These are phyloP conservation scores for Verticillium dahliae DNA, from an alignment of 2,329 filamentous ascomycete genomes.

Conservation along the genomic window DNA sequence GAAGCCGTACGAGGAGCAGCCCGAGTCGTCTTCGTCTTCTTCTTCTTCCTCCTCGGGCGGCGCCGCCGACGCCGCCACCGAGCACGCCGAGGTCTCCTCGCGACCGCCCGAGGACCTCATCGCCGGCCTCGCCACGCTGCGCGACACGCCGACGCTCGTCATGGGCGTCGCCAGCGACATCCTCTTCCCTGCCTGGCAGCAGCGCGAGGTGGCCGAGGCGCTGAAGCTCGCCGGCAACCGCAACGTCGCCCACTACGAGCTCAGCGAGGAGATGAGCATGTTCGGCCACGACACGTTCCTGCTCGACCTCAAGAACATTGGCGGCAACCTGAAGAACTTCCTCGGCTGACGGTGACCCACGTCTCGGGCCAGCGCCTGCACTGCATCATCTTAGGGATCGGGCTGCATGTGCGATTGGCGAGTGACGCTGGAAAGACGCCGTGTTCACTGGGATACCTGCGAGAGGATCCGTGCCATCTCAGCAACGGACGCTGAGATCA, in stretches of 20 bases:
- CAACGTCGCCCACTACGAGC: conserved; percentile 78
- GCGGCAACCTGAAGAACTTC: conserved; percentile 75
- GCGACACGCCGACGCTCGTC: conserved; percentile 75
- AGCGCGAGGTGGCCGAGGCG: conserved; percentile 85
- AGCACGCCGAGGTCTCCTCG: conserved; percentile 21
- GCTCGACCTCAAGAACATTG: conserved; percentile 85
- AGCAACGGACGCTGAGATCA: too few relatives aligned
- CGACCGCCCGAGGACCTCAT: conserved; percentile 75
- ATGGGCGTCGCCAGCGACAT: conserved; percentile 96
- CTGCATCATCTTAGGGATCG: too few relatives aligned
- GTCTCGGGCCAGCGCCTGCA: too few relatives aligned
- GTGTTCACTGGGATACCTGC: too few relatives aligned
- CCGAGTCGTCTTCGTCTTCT: conserved; percentile 35
- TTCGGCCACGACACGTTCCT: conserved; percentile 98
- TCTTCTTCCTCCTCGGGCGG: conserved; percentile 3
- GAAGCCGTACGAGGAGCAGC: conserved; percentile 80
- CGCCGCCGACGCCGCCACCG: conserved; percentile 19
- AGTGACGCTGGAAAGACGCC: too few relatives aligned
- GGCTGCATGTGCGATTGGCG: too few relatives aligned
- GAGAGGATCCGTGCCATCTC: too few relatives aligned
- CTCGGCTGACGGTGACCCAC: conserved; percentile 42
- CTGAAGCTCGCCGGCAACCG: conserved; percentile 71
- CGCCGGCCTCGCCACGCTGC: conserved; percentile 62
- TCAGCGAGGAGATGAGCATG: conserved; percentile 88
- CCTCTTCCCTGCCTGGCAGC: conserved; percentile 96